Base-by-base conservation (phyloP, 257 asterid species). In the Fraxinus anomala region DNA sequence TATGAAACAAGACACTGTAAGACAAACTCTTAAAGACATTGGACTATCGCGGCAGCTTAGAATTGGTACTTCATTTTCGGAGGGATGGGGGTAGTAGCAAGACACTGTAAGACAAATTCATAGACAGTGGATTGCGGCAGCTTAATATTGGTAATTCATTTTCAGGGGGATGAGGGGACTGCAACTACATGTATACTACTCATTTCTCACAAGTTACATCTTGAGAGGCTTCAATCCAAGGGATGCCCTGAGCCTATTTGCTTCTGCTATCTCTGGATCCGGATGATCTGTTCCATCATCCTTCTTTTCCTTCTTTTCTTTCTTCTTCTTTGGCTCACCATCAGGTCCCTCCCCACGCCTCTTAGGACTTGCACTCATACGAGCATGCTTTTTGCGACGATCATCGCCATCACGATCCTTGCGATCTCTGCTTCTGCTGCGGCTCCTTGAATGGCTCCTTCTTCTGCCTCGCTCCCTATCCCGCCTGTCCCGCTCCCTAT, bases 241-340 rank as follows among this genome's bases (percentile, higher is more conserved):
- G 56, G 97, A 89, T 2, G 97, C 97, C 30, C 97, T 83, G 26
- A 96, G 67, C 86, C 92, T 86, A 83, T 96, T 96, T 33, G 86
- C 87, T 84, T 91, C 97, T 0, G 99, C 99, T 78, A 96, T 96
- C 90, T 96, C 99, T 36, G 99, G 98, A 82, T 96, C 98, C 1
- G 98, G 97, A 89, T 93, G 99, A 80, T 96, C 99, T 0, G 97
- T 91, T 42, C 98, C 97, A 68, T 92, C 98, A 33, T 88, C 97
- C 79, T 81, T 89, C 92, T 75, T 91, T 59, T 86, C 94, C 85
- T 86, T 88, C 86, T 91, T 93, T 84, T 92, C 94, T 81, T 88
- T 91, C 94, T 93, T 93, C 89, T 87, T 89, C 75, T 87, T 89
- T 1, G 94, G 89, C 81, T 89, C 96, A 68, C 87, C 90, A 26